Base-by-base conservation (phyloP, 495 filamentous ascomycete genomes). In the Penicillium waksmanii region DNA sequence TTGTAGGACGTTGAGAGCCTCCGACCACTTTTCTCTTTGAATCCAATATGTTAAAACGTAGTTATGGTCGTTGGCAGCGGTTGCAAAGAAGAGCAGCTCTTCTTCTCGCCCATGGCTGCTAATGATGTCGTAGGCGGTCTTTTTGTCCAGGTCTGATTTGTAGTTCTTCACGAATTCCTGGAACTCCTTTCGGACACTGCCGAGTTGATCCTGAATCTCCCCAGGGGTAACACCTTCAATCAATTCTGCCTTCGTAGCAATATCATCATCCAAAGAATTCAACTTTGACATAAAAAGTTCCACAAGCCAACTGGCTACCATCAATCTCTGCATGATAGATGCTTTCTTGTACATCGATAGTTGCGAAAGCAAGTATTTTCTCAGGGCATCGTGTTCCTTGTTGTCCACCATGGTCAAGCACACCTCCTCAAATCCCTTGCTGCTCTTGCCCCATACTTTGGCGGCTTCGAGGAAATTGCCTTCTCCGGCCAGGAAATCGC, bases 231-330 rank as follows among this genome's bases (percentile, higher is more conserved):
- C 78, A 21, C 84, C 86, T 60, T 90, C 89, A 3, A 86, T 84
- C 38, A 96, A 75, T 63, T 96, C 92, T 1, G 92, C 92, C 62
- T 93, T 89, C 0, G 96, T 96, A 36, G 92, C 88, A 52, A 98
- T 91, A 13, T 91, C 92, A 70, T 98, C 95, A 68, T 98, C 96
- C 0, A 98, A 85, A 4, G 89, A 88, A 66, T 98, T 97, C 33
- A 98, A 80, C 74, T 97, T 97, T 3, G 92, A 89, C 95, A 98
- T 98, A 73, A 95, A 98, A 7, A 97, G 81, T 64, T 98, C 95
- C 17, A 97, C 81, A 51, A 98, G 84, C 95, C 95, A 98, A 65
- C 88, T 92, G 23, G 95, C 89, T 55, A 97, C 87, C 93, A 98
- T 96, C 35, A 89, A 87, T 53, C 95, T 77, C 74, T 98, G 95